Base-by-base conservation (phyloP, 257 asterid genomes). In the Voacanga thouarsii region DNA sequence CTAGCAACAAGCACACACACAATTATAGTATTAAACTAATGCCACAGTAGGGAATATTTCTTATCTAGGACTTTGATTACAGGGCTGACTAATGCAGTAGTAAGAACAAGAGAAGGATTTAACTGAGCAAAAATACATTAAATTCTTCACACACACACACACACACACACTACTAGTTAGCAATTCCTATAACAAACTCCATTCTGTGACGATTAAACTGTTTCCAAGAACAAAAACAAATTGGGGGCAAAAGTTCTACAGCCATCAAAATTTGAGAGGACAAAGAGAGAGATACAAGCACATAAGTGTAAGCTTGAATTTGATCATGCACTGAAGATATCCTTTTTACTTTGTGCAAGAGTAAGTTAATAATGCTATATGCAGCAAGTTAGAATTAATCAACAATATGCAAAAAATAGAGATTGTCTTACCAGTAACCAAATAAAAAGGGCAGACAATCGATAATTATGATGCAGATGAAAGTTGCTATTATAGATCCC, bases 401-500 rank as follows among this genome's bases (percentile, higher is more conserved):
- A 67, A 55, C 7, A 51, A 50, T 70, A 26, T 60, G 39, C 43
- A 56, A 41, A 80, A 28, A 28, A 72, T 55, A 33, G 18, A 73
- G 75, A 77, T 51, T 75, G 70, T 44, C 84, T 87, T 87, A 96
- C 99, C 99, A 90, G 87, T 89, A 96, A 71, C 99, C 99, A 21
- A 97, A 95, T 63, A 96, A 84, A 75, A 79, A 45, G 1, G 96
- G 90, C 72, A 96, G 57, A 63, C 82, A 76, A 65, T 96, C 99
- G 23, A 96, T 92, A 51, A 89, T 76, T 81, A 91, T 88, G 81
- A 96, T 88, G 67, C 96, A 92, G 72, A 93, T 70, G 86, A 90
- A 91, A 70, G 99, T 93, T 45, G 97, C 98, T 12, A 84, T 12
- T 51, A 90, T 90, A 15, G 99, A 92, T 74, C 99, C 99, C 99